These are phyloP conservation scores for Chrysophaeum taylorii DNA, from an alignment of 352 stramenopile species.

Conservation along the genomic window DNA sequence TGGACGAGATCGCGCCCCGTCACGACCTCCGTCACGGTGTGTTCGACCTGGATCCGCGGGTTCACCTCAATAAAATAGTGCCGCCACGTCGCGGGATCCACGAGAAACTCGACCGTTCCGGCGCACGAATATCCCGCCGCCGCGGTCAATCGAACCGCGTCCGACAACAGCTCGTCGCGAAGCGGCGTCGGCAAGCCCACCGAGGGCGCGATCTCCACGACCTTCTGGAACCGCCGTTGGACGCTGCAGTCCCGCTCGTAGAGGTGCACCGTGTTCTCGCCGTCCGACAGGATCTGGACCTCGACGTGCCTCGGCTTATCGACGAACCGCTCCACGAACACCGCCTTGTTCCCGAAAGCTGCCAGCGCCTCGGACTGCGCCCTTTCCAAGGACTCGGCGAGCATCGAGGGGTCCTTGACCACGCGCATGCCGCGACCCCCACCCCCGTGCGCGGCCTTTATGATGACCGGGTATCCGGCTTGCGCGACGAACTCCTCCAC, in stretches of 20 bases:
- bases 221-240: constrained; percentile 88
- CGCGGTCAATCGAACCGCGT: constrained; percentile 74
- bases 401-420: not conserved
- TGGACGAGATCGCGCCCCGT: constrained; percentile 86
- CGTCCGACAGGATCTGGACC: constrained; percentile 92
- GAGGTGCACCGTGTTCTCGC: constrained; percentile 85
- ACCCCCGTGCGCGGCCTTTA: constrained; percentile 91
- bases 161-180: constrained; percentile 74
- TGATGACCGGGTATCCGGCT: constrained; percentile 90
- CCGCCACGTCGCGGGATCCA: constrained; percentile 71
- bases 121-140: constrained; percentile 85
- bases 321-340: constrained; percentile 93
- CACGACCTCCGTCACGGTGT: constrained; percentile 51
- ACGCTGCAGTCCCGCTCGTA: constrained; percentile 95
- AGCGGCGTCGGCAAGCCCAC: constrained; percentile 65
- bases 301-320: constrained; percentile 92
- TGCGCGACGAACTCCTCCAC: constrained; percentile 77
- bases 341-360: constrained; percentile 86
- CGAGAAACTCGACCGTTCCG: constrained; percentile 95
- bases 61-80: constrained; percentile 96
- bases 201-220: constrained; percentile 83
- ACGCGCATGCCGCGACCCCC: constrained; percentile 77
- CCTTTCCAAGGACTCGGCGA: not conserved
- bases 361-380: constrained; percentile 35
- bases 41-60: constrained; percentile 62